Evolutionary conservation across 768 basidiomycete genomes (phyloP).

Genomic region (Cyclocybe aegerita): DNA sequence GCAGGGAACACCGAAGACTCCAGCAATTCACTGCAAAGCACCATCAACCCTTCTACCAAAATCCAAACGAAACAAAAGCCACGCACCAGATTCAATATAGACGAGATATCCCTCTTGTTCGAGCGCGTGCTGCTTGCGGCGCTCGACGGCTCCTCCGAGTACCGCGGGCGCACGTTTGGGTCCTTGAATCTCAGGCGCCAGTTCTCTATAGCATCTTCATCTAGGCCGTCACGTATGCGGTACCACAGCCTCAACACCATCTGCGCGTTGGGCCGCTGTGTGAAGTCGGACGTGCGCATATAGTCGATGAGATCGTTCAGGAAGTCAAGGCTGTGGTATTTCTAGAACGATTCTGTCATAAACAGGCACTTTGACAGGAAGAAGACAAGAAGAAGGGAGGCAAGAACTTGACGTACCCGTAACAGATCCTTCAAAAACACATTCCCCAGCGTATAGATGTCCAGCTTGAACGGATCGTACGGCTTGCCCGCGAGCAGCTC

Average conservation of each 20-base stretch:
- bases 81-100: conserved; percentile 19
- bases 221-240: conserved; percentile 13
- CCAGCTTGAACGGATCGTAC: conserved; percentile 29
- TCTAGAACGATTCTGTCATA: conserved; percentile 6
- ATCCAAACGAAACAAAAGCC: no score
- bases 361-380: background rate
- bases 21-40: background rate
- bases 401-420: conserved; percentile 12
- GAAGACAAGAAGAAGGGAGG: background rate
- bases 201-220: conserved; percentile 14
- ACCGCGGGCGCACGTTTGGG: conserved; percentile 6
- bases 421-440: conserved; percentile 25
- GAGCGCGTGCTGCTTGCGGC: conserved; percentile 13
- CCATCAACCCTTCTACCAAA: no score
- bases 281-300: conserved; percentile 23
- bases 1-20: background rate
- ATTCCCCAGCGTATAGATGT: conserved; percentile 29
- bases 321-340: conserved; percentile 25
- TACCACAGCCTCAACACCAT: conserved; percentile 24
- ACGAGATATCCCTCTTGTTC: conserved; percentile 23
- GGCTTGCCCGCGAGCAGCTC: conserved; percentile 18
- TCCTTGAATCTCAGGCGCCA: conserved; percentile 5
- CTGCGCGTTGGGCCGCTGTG: conserved; percentile 21
- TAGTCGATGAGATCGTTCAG: conserved; percentile 21
- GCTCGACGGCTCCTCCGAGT: conserved; percentile 7